phyloP scores from a whole-genome alignment of 2,329 filamentous ascomycete genomes.

The Niveomyces coronatus region DNA sequence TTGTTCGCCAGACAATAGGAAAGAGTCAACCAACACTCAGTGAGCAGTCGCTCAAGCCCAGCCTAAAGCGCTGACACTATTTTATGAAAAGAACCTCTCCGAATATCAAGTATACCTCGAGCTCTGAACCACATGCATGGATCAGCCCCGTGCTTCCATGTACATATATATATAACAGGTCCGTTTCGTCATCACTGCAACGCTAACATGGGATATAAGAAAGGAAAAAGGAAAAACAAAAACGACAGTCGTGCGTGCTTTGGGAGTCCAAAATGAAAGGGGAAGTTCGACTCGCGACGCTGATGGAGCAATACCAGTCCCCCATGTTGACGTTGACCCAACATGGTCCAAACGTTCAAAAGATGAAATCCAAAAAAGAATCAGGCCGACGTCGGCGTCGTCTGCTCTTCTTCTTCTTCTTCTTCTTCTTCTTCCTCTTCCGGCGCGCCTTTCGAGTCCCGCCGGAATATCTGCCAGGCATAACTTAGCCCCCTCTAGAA shows the following conservation, averaged over 20 bases:
- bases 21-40: no score
- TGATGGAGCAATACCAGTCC: no score
- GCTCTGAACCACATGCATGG: no score
- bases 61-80: constrained; percentile 2
- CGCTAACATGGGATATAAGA: constrained; percentile 2
- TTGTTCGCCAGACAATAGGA: neutral
- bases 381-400: no score
- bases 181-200: constrained; percentile 9
- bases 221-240: constrained; percentile 1
- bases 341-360: no score
- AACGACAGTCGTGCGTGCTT: constrained; percentile 3
- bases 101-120: no score
- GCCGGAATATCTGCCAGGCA: constrained; percentile 9
- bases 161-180: constrained; percentile 7
- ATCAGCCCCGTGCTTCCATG: no score
- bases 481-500: constrained; percentile 51
- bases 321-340: no score
- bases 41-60: no score
- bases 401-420: constrained; percentile 1
- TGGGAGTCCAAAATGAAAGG: constrained; percentile 1
- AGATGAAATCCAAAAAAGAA: no score
- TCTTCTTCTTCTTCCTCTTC: neutral
- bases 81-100: neutral
- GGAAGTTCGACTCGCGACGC: no score
- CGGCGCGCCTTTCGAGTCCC: neutral